Base-by-base conservation (phyloP, 345 rosid genomes). In the Rubroshorea leprosula region DNA sequence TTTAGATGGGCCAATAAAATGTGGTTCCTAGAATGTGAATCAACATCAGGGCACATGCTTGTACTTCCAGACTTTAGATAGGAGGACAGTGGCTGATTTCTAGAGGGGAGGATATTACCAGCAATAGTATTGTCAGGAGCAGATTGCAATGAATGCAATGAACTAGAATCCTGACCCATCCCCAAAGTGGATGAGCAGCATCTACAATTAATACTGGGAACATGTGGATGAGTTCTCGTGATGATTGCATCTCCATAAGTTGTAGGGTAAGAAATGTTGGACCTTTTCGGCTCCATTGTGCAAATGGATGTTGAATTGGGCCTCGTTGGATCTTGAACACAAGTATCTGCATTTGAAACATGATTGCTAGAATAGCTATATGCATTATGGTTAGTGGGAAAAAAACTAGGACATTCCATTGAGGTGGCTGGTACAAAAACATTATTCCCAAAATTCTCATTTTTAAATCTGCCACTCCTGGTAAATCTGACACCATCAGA, bases 101-200 rank as follows among this genome's bases (percentile, higher is more conserved):
- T 15, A 16, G 44, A 51, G 38, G 65, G 61, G 45, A 67, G 54
- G 51, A 54, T 43, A 19, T 54, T 62, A 54, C 23, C 49, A 46
- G 48, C 55, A 68, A 62, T 62, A 50, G 55, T 68, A 65, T 67
- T 61, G 58, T 14, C 58, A 57, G 52, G 43, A 50, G 66, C 45
- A 61, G 12, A 19, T 51, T 51, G 64, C 29, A 27, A n/a, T n/a
- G n/a, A n/a, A n/a, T n/a, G n/a, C n/a, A n/a, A 52, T 23, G 65
- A 52, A 45, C n/a, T 61, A 22, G 48, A 49, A 24, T 46, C n/a
- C 35, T 58, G 62, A 57, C 44, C 49, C 15, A 47, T 49, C 12
- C 47, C 59, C 15, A 31, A 22, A 41, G 63, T 58, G 21, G 71
- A 63, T 12, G 69, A 57, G 47, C 23, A 27, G n/a, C n/a, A n/a